Percentiles rank a stretch among this genome's conserved stretches.
These are phyloP conservation scores for Alternaria dauci DNA, from an alignment of 2,329 filamentous ascomycete genomes.

Conservation along the genomic window DNA sequence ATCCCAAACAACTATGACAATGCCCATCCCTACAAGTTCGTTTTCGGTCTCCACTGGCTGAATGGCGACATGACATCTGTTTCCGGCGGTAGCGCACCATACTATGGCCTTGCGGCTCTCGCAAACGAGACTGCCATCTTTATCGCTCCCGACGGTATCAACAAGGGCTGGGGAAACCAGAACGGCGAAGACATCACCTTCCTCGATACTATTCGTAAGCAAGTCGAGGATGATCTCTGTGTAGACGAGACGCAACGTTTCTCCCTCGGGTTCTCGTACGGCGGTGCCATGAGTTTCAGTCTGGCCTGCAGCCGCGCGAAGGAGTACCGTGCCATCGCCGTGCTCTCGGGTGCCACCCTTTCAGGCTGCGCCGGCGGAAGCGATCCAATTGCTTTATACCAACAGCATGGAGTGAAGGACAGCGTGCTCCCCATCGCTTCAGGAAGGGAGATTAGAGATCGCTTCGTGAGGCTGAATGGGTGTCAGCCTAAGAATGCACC, in stretches of 20 bases:
- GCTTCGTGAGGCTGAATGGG: slow-evolving; percentile 51
- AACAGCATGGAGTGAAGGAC: slow-evolving; percentile 53
- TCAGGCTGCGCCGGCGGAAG: slow-evolving; percentile 44
- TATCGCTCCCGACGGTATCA: slow-evolving; percentile 55
- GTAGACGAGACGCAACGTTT: slow-evolving; percentile 55
- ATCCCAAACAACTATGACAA: slow-evolving; percentile 54
- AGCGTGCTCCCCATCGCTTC: slow-evolving; percentile 47
- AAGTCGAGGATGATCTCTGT: slow-evolving; percentile 54
- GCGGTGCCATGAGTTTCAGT: slow-evolving; percentile 55
- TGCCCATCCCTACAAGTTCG: slow-evolving; percentile 51
- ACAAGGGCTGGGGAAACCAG: slow-evolving; percentile 54
- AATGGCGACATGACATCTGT: slow-evolving; percentile 52
- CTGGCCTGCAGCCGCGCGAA: slow-evolving; percentile 54
- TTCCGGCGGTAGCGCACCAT: slow-evolving; percentile 38
- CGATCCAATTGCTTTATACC: slow-evolving; percentile 53
- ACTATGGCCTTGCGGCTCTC: slow-evolving; percentile 54
- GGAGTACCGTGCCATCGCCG: slow-evolving; percentile 53
- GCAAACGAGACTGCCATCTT: slow-evolving; percentile 54
- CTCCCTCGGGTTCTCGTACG: slow-evolving; percentile 58
- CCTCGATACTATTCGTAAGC: slow-evolving; percentile 51
- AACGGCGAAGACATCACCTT: slow-evolving; percentile 56
- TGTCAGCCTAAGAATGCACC: slow-evolving; percentile 33
- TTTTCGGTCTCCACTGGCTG: slow-evolving; percentile 56
- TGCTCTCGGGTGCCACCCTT: slow-evolving; percentile 29
- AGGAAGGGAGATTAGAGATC: slow-evolving; percentile 51